Evolutionary conservation across 2,329 filamentous ascomycete genomes (phyloP).

Genomic region (Fusarium coicis): DNA sequence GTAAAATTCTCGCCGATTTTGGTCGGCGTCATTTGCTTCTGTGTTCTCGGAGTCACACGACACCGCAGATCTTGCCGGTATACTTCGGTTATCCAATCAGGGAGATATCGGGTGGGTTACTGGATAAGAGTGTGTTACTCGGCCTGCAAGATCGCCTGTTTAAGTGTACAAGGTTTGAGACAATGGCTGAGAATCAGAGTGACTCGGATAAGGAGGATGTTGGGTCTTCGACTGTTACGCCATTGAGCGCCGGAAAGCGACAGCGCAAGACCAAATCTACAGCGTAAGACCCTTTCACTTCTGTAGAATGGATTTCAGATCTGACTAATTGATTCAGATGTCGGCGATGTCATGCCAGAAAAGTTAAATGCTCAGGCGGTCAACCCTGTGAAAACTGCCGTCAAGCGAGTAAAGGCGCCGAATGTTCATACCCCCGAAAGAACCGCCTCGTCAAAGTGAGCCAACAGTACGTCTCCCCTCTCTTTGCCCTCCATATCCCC

Average conservation of each 20-base stretch:
- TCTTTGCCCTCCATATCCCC: accelerated
- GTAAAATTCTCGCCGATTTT: not conserved
- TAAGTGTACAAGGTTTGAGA: not conserved
- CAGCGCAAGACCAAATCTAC: constrained; percentile 43
- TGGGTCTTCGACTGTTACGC: constrained; percentile 15
- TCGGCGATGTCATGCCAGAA: constrained; percentile 48
- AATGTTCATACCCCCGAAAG: constrained; percentile 49
- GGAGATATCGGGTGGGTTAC: constrained; percentile 7
- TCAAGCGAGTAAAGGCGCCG: constrained; percentile 45
- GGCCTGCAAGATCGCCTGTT: not conserved
- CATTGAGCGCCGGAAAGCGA: constrained; percentile 19
- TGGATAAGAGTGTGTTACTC: not conserved
- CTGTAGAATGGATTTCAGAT: not conserved
- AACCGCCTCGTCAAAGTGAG: constrained; percentile 48
- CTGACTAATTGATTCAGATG: constrained; percentile 34
- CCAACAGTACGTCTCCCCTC: constrained; percentile 39
- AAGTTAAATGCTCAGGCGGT: constrained; percentile 50
- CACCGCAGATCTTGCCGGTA: not conserved
- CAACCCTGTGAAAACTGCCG: constrained; percentile 49
- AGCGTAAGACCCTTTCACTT: constrained; percentile 22
- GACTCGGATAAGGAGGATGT: constrained; percentile 38
- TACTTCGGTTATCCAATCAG: constrained; percentile 19
- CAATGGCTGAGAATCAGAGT: not conserved
- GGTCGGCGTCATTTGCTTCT: constrained; percentile 16
- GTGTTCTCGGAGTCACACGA: constrained; percentile 24